phyloP scores from a whole-genome alignment of 352 stramenopile genomes.

The Phytophthora hybrid region DNA sequence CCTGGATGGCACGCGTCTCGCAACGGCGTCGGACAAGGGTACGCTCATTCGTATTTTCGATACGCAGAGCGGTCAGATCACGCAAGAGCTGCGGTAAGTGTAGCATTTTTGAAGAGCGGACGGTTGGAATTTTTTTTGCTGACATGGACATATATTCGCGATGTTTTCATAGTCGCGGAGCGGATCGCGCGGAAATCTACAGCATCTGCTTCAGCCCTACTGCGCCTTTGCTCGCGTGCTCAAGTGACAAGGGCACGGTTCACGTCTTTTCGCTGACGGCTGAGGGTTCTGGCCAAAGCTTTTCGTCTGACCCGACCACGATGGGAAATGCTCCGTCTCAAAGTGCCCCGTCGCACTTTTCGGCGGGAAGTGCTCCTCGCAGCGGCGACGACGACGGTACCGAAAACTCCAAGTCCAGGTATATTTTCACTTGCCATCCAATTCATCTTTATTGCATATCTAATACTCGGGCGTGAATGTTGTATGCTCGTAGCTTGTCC shows the following conservation, averaged over 20 bases:
- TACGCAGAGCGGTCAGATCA: conserved; percentile 93
- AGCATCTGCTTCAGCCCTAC: conserved; percentile 97
- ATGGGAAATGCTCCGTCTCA: conserved; percentile 62
- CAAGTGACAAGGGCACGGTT: conserved; percentile 97
- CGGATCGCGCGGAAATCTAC: conserved; percentile 97
- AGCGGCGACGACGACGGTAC: conserved; percentile 82
- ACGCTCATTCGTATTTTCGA: conserved; percentile 99
- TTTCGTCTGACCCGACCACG: conserved; percentile 61
- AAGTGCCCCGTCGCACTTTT: conserved; percentile 50
- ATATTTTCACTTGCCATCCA: conserved; percentile 7
- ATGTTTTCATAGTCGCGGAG: conserved; percentile 81
- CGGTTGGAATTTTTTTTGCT: conserved; percentile 3
- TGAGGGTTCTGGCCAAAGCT: conserved; percentile 68
- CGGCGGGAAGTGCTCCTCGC: conserved; percentile 52
- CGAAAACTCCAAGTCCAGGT: conserved; percentile 91
- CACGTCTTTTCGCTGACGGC: conserved; percentile 95
- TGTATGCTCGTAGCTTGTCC: conserved; percentile 62
- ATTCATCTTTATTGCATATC: conserved; percentile 1
- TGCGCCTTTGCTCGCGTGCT: conserved; percentile 94
- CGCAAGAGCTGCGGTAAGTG: conserved; percentile 82
- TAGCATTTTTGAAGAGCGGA: neutral
- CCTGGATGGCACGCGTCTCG: conserved; percentile 94
- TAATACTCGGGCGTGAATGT: neutral
- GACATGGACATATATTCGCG: conserved; percentile 4
- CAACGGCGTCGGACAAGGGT: conserved; percentile 97